These are phyloP conservation scores for Aspergillus carlsbadensis DNA, from an alignment of 495 filamentous ascomycete genomes.

Conservation along the genomic window DNA sequence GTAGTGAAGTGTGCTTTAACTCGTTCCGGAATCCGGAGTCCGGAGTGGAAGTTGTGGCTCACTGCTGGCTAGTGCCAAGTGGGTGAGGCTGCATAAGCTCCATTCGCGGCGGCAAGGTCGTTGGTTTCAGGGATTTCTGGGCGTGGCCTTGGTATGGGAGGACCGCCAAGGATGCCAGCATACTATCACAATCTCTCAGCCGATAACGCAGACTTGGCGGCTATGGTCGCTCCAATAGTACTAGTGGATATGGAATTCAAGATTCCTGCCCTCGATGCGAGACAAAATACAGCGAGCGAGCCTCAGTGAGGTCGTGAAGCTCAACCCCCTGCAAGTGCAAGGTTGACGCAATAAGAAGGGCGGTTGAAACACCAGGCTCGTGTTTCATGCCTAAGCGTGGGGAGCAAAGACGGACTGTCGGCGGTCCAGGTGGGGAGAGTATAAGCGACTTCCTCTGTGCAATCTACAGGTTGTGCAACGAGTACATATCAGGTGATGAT, in stretches of 20 bases:
- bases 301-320: no score
- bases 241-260: neutral
- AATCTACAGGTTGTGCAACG: conserved; percentile 1
- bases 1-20: conserved; percentile 43
- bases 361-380: no score
- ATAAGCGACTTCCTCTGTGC: neutral
- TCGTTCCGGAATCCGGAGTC: conserved; percentile 1
- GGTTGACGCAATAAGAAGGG: neutral
- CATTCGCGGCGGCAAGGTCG: conserved; percentile 1
- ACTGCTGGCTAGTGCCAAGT: neutral
- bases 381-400: conserved; percentile 3
- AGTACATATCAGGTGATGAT: conserved; percentile 4
- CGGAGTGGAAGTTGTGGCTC: neutral
- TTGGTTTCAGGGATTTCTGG: conserved; percentile 6
- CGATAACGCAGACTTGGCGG: conserved; percentile 9
- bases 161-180: neutral
- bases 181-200: neutral
- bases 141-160: conserved; percentile 1
- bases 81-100: conserved; percentile 5
- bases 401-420: neutral
- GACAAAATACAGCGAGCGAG: neutral
- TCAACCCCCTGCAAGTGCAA: neutral
- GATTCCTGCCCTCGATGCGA: neutral
- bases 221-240: neutral
- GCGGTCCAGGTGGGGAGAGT: neutral